Evolutionary conservation across 2,329 filamentous ascomycete species (phyloP), one percentile per base, ranked within the genome.

Genomic region (Cyphellophora attinorum): DNA sequence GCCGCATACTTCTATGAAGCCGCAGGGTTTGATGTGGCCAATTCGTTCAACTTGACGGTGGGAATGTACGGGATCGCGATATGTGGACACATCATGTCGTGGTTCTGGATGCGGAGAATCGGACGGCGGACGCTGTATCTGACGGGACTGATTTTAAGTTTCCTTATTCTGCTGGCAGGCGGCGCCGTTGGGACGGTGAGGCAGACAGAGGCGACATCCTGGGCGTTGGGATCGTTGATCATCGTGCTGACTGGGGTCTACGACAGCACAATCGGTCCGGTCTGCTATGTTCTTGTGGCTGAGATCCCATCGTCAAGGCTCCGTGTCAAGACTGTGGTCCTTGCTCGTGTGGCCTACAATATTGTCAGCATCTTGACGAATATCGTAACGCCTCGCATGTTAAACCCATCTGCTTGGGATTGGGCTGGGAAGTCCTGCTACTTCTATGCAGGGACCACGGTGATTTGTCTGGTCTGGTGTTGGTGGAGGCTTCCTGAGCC

Each of bases 261-360:
- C 51, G 66, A 67, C 53, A 63, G 66, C 42, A 65, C 68, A 3
- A 62, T 73, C 16, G 71, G 70, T 0, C 68, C 70, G 0, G 61
- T 69, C 5, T 70, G 65, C 13, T 74, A 72, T 49, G 63, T 62
- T 1, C 53, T 73, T 15, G 59, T 72, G 13, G 65, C 68, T 1
- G 70, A 74, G 47, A 59, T 71, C 2, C 68, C 68, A 0, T 70
- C 68, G 1, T 68, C 64, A 1, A 58, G 70, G 11, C 58, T 74
- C 25, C 67, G 68, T 39, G 59, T 63, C 27, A 71, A 72, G 53
- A 67, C 68, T 2, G 67, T 72, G 27, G 67, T 68, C 5, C 55
- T 73, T 27, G 67, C 67, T 2, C 57, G 68, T 13, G 59, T 57
- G 21, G 50, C 60, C 12, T 72, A 70, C 52, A 70, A 73, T 41